Evolutionary conservation across 2,329 filamentous ascomycete species (phyloP), one percentile per base, ranked within the genome.

Genomic region (Blastomyces gilchristii): DNA sequence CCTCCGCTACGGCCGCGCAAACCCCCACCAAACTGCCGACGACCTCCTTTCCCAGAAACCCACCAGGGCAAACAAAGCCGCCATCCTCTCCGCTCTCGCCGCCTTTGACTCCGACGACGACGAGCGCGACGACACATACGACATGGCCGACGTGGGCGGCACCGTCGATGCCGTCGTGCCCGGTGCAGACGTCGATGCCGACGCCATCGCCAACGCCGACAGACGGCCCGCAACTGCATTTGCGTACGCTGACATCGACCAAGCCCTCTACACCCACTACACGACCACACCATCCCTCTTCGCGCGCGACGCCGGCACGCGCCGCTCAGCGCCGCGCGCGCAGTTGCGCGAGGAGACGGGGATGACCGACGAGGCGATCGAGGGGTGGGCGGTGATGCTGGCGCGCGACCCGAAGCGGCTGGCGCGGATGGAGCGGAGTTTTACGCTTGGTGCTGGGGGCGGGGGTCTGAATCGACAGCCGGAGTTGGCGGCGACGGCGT

Each of bases 41-140:
- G 82, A 85, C 58, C 76, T 93, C 18, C 82, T 93, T 8, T 78
- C 82, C 58, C 22, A 50, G 25, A 86, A 91, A 70, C 22, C 39
- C 39, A 83, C 83, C 60, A 81, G 83, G 25, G 84, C 87, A 1
- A 86, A 87, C 69, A 96, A 95, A 77, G 90, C 91, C 0, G 88
- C 91, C 12, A 96, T 97, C 68, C 78, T 96, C 31, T 90, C 92
- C 2, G 93, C 93, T 0, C 83, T 97, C 2, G 90, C 91, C 18
- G 83, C 88, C 0, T 97, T 97, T 68, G 92, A 97, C 76, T 88
- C 87, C 0, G 93, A 97, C 69, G 94, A 97, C 68, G 94, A 99
- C 73, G 94, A 99, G 77, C 85, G 91, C 45, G 94, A 99, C 74
- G 94, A 99, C 73, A 97, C 93, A 0, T 99, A 99, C 72, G 94